These are phyloP conservation scores for Conoideocrella luteorostrata DNA, from an alignment of 2,329 filamentous ascomycete genomes.

Conservation along the genomic window DNA sequence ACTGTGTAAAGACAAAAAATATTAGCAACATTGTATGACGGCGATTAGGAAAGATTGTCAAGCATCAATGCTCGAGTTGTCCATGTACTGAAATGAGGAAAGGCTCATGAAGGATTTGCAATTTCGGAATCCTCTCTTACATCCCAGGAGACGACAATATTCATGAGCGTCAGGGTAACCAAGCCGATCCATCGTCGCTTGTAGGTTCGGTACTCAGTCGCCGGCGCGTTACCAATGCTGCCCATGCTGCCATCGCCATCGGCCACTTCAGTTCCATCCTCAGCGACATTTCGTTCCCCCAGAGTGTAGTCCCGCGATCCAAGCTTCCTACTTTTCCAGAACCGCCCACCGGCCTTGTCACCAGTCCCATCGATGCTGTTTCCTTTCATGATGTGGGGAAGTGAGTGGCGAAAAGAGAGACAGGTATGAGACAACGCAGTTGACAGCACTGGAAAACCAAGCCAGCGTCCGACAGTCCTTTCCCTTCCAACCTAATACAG, in stretches of 20 bases:
- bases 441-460: too few relatives aligned
- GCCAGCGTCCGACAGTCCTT: too few relatives aligned
- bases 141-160: slow-evolving; percentile 93
- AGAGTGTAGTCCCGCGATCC: slow-evolving; percentile 22
- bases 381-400: slow-evolving; percentile 5
- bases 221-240: slow-evolving; percentile 15
- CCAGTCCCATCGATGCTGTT: slow-evolving; percentile 3
- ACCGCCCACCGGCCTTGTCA: slow-evolving; percentile 17
- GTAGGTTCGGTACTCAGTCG: slow-evolving; percentile 49
- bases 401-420: background rate
- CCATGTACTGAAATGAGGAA: background rate
- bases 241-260: slow-evolving; percentile 12
- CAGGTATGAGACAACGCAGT: background rate
- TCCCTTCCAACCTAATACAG: too few relatives aligned
- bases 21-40: slow-evolving; percentile 1
- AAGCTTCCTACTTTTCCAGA: slow-evolving; percentile 24
- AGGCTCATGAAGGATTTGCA: too few relatives aligned
- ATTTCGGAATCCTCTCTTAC: slow-evolving; percentile 60
- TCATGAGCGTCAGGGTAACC: slow-evolving; percentile 75
- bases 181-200: slow-evolving; percentile 87
- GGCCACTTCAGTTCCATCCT: slow-evolving; percentile 13
- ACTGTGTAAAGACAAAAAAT: slow-evolving; percentile 36
- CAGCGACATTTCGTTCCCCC: slow-evolving; percentile 16
- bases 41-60: background rate
- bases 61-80: too few relatives aligned